Conservation (phyloP, 2,329 filamentous ascomycete species). For the Dothistroma pini region DNA sequence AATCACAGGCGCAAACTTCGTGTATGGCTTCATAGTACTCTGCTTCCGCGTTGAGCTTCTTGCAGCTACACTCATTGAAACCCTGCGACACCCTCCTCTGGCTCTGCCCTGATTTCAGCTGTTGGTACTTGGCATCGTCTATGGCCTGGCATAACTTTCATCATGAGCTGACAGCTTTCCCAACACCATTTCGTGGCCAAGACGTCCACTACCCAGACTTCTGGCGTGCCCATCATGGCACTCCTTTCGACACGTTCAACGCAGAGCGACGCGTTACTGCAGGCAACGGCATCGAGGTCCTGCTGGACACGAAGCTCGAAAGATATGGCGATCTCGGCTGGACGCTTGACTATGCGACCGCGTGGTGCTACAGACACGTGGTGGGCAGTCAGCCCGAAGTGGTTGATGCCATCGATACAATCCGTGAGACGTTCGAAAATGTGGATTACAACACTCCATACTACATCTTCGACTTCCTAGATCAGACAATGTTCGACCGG, state of each 20-base stretch:
- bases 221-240: conserved; percentile 3
- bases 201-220: conserved; percentile 17
- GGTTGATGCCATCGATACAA: conserved; percentile 26
- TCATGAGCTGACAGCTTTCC: conserved; percentile 18
- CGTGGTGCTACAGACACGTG: conserved; percentile 37
- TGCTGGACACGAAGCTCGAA: conserved; percentile 24
- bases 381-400: conserved; percentile 25
- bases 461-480: conserved; percentile 37
- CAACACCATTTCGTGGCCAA: conserved; percentile 12
- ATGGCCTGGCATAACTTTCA: conserved; percentile 13
- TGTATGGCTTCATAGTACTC: background rate
- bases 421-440: conserved; percentile 24
- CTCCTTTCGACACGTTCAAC: conserved; percentile 3
- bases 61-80: conserved; percentile 2
- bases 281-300: conserved; percentile 8
- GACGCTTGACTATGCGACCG: conserved; percentile 43
- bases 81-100: background rate
- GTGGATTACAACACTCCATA: conserved; percentile 31
- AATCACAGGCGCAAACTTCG: conserved; percentile 2
- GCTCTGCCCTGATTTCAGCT: background rate
- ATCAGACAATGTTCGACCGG: conserved; percentile 37
- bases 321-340: conserved; percentile 36
- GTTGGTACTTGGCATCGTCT: background rate
- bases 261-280: background rate
- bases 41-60: conserved; percentile 4